A percentile compares a stretch with the other conserved stretches of the same genome.
Conservation (phyloP, 1,284 basidiomycete genomes). For the Phellinidium pouzarii region DNA sequence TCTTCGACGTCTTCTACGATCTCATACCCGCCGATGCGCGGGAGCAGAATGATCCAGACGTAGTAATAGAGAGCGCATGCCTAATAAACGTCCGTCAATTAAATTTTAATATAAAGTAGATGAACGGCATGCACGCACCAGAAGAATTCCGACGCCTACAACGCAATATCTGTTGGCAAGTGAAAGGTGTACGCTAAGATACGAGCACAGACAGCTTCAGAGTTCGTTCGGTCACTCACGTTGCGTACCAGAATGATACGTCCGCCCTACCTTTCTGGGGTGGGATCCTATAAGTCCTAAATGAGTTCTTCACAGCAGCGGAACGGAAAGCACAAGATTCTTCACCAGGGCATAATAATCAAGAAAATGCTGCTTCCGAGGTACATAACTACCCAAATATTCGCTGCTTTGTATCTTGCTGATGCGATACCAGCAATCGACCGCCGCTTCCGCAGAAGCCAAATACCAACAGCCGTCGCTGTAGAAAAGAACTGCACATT, state of each 20-base stretch:
- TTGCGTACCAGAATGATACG: constrained; percentile 33
- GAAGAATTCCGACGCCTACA: constrained; percentile 27
- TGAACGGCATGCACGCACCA: constrained; percentile 2
- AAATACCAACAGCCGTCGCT: constrained; percentile 35
- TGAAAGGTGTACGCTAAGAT: background rate
- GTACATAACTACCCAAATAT: constrained; percentile 30
- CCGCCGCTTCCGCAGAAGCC: constrained; percentile 34
- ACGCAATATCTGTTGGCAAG: constrained; percentile 22
- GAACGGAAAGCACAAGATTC: constrained; percentile 21
- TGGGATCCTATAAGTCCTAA: constrained; percentile 23
- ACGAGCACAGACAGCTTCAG: background rate
- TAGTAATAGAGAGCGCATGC: constrained; percentile 31
- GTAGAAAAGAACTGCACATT: constrained; percentile 35
- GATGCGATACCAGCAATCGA: constrained; percentile 29
- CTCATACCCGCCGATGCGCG: constrained; percentile 28
- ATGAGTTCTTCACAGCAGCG: background rate
- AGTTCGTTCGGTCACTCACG: constrained; percentile 20
- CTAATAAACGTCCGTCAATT: background rate
- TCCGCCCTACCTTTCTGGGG: constrained; percentile 26
- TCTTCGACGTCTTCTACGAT: constrained; percentile 28
- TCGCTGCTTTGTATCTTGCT: constrained; percentile 35
- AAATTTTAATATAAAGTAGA: background rate
- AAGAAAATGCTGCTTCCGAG: constrained; percentile 36
- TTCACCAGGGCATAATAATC: constrained; percentile 41
- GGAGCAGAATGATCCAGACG: constrained; percentile 30